A percentile compares a stretch with the other conserved stretches of the same genome.
Conservation (phyloP, 2,329 filamentous ascomycete genomes). For the Cercospora sesami region DNA sequence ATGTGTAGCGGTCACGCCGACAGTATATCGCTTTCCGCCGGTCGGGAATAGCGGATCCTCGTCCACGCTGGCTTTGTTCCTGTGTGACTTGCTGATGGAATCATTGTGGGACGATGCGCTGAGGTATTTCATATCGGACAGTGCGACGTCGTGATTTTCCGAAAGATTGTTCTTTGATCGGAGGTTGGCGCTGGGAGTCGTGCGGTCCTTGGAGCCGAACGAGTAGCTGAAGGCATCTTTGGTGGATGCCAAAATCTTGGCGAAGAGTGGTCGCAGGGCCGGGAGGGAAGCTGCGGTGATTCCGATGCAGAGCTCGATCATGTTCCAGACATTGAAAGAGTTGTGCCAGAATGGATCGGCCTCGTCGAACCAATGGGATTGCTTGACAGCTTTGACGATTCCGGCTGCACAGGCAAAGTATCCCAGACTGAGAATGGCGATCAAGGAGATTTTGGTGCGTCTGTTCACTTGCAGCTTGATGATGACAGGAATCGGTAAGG, state of each 20-base stretch:
- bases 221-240: conserved; percentile 17
- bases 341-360: conserved; percentile 43
- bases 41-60: not conserved
- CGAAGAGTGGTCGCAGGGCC: conserved; percentile 39
- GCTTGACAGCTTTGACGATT: conserved; percentile 46
- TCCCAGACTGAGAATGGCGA: conserved; percentile 42
- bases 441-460: conserved; percentile 45
- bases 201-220: conserved; percentile 11
- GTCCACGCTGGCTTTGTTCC: conserved; percentile 1
- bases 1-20: conserved; percentile 15
- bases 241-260: conserved; percentile 22
- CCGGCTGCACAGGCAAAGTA: conserved; percentile 47
- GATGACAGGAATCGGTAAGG: conserved; percentile 47
- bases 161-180: conserved; percentile 1
- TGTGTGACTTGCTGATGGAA: conserved; percentile 11
- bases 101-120: conserved; percentile 6
- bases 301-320: conserved; percentile 48
- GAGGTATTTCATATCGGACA: conserved; percentile 17
- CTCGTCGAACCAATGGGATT: conserved; percentile 40
- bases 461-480: conserved; percentile 47
- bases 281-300: conserved; percentile 49
- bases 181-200: conserved; percentile 4
- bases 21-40: conserved; percentile 12
- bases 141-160: conserved; percentile 1
- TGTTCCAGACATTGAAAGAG: conserved; percentile 49